phyloP scores from a whole-genome alignment of 2,329 filamentous ascomycete species.

The Colletotrichum spinosum region DNA sequence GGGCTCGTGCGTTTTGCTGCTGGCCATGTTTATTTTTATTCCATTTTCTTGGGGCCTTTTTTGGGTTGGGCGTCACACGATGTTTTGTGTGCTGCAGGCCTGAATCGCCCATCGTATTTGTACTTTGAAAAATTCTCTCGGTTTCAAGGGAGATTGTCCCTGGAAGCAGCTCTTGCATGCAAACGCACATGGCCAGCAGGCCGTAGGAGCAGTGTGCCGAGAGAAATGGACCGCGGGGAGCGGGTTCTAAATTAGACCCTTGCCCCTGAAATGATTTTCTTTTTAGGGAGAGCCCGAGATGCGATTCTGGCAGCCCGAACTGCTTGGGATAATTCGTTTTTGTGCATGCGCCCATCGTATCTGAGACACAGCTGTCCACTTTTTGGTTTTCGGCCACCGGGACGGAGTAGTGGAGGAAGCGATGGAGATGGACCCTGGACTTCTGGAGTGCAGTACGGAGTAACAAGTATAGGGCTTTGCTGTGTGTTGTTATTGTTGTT shows the following conservation, averaged over 20 bases:
- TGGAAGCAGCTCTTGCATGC: conserved; percentile 1
- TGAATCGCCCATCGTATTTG: conserved; percentile 14
- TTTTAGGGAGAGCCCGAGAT: conserved; percentile 3
- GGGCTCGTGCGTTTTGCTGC: background rate
- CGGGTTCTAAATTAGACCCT: background rate
- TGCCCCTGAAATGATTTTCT: conserved; percentile 15
- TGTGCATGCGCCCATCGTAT: conserved; percentile 1
- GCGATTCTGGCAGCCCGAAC: conserved; percentile 5
- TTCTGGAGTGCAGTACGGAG: background rate
- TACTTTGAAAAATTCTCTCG: conserved; percentile 24
- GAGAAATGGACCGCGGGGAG: background rate
- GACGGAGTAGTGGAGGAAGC: background rate
- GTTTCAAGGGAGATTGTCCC: conserved; percentile 33
- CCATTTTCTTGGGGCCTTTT: background rate
- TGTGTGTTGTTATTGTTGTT: background rate
- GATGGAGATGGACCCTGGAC: conserved; percentile 5
- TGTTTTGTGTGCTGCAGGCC: background rate
- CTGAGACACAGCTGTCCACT: background rate
- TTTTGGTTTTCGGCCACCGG: background rate
- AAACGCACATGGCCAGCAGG: background rate
- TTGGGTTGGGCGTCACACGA: conserved; percentile 21
- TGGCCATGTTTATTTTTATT: background rate
- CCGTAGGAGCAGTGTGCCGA: background rate
- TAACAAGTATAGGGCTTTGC: background rate
- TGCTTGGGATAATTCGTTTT: background rate